These are phyloP conservation scores for Debaryomyces psychrophilus DNA, from an alignment of 1,139 yeast species.

Conservation along the genomic window DNA sequence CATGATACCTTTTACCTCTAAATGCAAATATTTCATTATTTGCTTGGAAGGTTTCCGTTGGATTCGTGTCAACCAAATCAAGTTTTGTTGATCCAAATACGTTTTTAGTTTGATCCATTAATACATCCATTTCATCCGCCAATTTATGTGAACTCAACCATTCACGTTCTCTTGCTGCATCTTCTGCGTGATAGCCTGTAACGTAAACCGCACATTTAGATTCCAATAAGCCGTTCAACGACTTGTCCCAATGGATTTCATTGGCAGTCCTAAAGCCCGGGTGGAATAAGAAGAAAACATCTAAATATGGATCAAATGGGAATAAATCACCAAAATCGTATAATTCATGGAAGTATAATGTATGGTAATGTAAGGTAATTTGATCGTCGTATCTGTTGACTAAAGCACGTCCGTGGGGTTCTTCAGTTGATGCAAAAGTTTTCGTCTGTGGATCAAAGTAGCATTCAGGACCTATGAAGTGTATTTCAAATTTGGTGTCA, in stretches of 20 bases:
- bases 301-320: slow-evolving; percentile 97
- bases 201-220: slow-evolving; percentile 90
- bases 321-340: slow-evolving; percentile 92
- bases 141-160: slow-evolving; percentile 69
- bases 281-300: slow-evolving; percentile 89
- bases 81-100: slow-evolving; percentile 85
- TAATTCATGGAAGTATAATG: slow-evolving; percentile 86
- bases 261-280: slow-evolving; percentile 92
- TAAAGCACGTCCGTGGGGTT: slow-evolving; percentile 59
- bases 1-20: slow-evolving; percentile 96
- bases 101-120: slow-evolving; percentile 75
- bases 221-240: slow-evolving; percentile 84
- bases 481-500: slow-evolving; percentile 76
- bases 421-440: slow-evolving; percentile 40
- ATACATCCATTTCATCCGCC: slow-evolving; percentile 72
- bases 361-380: slow-evolving; percentile 76
- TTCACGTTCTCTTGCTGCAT: slow-evolving; percentile 66
- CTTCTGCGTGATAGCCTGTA: slow-evolving; percentile 85
- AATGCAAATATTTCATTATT: slow-evolving; percentile 87
- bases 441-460: slow-evolving; percentile 62
- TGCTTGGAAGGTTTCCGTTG: slow-evolving; percentile 90
- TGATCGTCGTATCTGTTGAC: slow-evolving; percentile 76
- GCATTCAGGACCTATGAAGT: slow-evolving; percentile 93
- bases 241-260: slow-evolving; percentile 76
- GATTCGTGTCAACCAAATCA: slow-evolving; percentile 89